A percentile compares a stretch with the other conserved stretches of the same genome.
Conservation (phyloP, 2,329 filamentous ascomycete genomes). For the Trichocomaceae sp. region DNA sequence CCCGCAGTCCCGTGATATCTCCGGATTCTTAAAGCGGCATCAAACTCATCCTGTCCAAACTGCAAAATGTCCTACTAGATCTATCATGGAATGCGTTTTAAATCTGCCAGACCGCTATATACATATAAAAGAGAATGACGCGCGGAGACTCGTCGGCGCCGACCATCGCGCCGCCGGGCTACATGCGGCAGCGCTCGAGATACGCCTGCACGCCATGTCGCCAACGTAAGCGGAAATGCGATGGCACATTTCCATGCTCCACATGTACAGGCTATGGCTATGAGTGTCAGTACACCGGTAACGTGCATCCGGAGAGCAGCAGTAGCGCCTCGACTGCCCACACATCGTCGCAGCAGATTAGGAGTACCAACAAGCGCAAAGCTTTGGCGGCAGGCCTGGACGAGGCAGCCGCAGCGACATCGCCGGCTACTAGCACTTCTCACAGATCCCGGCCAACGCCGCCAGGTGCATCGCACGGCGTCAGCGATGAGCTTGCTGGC, state of each 20-base stretch:
- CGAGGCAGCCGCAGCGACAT: not conserved
- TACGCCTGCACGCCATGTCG: constrained; percentile 14
- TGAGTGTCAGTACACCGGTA: constrained; percentile 11
- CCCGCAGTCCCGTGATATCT: too few species aligned
- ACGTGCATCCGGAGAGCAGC: not conserved
- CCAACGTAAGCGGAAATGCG: constrained; percentile 16
- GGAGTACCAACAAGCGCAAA: not conserved
- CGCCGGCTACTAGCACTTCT: not conserved
- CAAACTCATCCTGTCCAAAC: too few species aligned
- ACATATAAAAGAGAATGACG: not conserved
- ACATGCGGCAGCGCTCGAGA: constrained; percentile 15
- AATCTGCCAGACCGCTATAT: not conserved
- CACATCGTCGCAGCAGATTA: not conserved
- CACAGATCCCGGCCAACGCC: not conserved
- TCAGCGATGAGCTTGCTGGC: not conserved
- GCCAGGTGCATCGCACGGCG: not conserved
- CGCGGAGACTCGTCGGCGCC: constrained; percentile 1
- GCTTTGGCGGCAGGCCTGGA: constrained; percentile 6
- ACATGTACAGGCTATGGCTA: constrained; percentile 16
- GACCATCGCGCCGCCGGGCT: not conserved
- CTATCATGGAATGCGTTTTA: not conserved
- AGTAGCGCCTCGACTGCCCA: not conserved
- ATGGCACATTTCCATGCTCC: constrained; percentile 14
- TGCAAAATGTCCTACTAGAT: not conserved
- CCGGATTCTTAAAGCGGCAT: too few species aligned